Percentiles rank a stretch among this genome's conserved stretches.
phyloP scores from a whole-genome alignment of 169 alveolate genomes.

The Sarcocystis neurona region DNA sequence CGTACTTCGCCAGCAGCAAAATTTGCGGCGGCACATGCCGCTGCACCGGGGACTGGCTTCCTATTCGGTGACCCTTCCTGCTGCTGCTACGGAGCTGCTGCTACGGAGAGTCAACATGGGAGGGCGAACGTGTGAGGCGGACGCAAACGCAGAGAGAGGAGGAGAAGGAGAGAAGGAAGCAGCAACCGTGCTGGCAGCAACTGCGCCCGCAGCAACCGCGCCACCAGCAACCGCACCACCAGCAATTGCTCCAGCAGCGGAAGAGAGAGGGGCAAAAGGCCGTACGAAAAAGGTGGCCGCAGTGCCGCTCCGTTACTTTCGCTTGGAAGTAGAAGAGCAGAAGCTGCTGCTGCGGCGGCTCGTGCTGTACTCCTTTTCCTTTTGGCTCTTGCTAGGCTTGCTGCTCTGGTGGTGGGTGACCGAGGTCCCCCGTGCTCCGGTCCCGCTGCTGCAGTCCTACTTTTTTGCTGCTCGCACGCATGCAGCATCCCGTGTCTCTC shows the following conservation, averaged over 20 bases:
- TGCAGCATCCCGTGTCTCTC: no score
- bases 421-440: conserved; percentile 1
- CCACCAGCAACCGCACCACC: background rate
- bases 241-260: background rate
- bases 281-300: background rate
- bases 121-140: background rate
- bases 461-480: background rate
- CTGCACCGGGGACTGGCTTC: no score
- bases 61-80: no score
- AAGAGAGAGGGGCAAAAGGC: background rate
- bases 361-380: background rate
- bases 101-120: background rate
- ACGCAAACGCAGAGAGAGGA: background rate
- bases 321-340: background rate
- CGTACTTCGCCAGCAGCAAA: no score
- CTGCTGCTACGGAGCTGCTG: no score
- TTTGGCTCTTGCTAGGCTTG: background rate
- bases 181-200: background rate
- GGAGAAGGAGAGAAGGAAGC: background rate
- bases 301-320: no score
- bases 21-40: no score
- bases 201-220: no score
- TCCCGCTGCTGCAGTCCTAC: conserved; percentile 3
- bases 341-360: conserved; percentile 5
- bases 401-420: conserved; percentile 1